Evolutionary conservation across 768 basidiomycete species (phyloP).

Genomic region (Jaapia argillacea): DNA sequence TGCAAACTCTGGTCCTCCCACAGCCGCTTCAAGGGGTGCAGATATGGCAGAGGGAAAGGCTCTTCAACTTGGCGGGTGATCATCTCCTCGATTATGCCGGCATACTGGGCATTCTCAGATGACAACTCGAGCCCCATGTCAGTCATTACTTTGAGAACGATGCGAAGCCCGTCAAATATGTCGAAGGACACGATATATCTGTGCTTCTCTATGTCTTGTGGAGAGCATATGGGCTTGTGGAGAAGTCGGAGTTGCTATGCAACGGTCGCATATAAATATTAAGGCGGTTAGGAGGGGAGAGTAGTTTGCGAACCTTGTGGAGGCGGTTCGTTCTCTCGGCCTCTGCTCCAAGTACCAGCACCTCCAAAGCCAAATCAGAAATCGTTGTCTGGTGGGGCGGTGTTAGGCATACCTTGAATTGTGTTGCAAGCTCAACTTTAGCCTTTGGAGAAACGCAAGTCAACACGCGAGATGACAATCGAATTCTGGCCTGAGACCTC

Average conservation of each 20-base stretch:
- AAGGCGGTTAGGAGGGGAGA: neutral
- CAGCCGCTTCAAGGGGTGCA: slow-evolving; percentile 54
- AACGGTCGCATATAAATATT: slow-evolving; percentile 20
- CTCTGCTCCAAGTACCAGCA: slow-evolving; percentile 85
- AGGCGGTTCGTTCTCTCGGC: slow-evolving; percentile 92
- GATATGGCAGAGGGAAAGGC: slow-evolving; percentile 61
- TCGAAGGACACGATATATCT: slow-evolving; percentile 93
- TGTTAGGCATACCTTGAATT: slow-evolving; percentile 55
- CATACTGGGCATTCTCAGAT: slow-evolving; percentile 43
- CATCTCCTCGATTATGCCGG: slow-evolving; percentile 57
- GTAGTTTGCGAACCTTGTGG: slow-evolving; percentile 53
- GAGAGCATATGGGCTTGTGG: slow-evolving; percentile 74
- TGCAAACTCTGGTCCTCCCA: slow-evolving; percentile 76
- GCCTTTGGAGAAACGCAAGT: slow-evolving; percentile 55
- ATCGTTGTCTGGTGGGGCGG: neutral
- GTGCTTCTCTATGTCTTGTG: slow-evolving; percentile 78
- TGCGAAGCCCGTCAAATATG: slow-evolving; percentile 74
- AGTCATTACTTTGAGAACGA: slow-evolving; percentile 80
- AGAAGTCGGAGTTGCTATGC: slow-evolving; percentile 97
- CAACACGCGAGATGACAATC: no score
- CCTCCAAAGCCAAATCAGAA: slow-evolving; percentile 28
- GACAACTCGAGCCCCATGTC: slow-evolving; percentile 74
- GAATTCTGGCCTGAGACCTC: no score
- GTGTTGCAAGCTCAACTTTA: slow-evolving; percentile 55
- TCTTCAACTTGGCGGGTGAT: slow-evolving; percentile 72